Percentiles rank a stretch among this genome's conserved stretches.
phyloP scores from a whole-genome alignment of 2,329 filamentous ascomycete species.

The Raffaelea ambrosiae region DNA sequence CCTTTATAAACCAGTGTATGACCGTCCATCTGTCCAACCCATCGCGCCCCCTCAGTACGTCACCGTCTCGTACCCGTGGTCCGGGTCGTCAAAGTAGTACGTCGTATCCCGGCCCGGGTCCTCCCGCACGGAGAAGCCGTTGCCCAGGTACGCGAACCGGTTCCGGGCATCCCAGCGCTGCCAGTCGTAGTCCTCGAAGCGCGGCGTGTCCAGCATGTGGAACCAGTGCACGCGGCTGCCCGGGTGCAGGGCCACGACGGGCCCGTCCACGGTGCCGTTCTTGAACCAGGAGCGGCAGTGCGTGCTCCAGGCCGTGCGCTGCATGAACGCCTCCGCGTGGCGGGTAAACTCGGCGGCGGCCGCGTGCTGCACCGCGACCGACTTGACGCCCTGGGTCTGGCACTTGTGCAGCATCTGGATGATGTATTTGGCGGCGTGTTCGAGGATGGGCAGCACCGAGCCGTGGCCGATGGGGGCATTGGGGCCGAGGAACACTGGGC shows the following conservation, averaged over 20 bases:
- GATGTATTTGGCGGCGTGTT: conserved; percentile 27
- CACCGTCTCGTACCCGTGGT: conserved; percentile 23
- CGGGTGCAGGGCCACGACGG: conserved; percentile 32
- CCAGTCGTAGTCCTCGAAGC: conserved; percentile 36
- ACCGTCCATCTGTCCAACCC: too few species aligned
- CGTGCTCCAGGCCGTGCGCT: conserved; percentile 19
- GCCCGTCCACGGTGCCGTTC: conserved; percentile 26
- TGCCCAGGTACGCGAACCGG: conserved; percentile 28
- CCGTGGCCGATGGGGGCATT: conserved; percentile 5
- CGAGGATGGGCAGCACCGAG: conserved; percentile 1
- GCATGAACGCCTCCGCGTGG: conserved; percentile 20
- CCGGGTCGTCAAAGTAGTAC: conserved; percentile 26
- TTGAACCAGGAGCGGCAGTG: conserved; percentile 21
- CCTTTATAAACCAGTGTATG: too few species aligned
- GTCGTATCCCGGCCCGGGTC: conserved; percentile 23
- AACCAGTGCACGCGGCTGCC: conserved; percentile 33
- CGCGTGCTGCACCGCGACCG: conserved; percentile 6
- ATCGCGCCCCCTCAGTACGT: neutral
- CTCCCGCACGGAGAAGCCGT: conserved; percentile 30
- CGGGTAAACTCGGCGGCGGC: conserved; percentile 16
- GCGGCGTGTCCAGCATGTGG: conserved; percentile 28
- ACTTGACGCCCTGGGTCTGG: neutral
- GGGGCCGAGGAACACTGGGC: conserved; percentile 5
- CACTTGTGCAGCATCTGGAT: conserved; percentile 32
- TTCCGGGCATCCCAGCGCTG: conserved; percentile 25